Evolutionary conservation across 176 grass and related monocot genomes (phyloP).

Genomic region (Bothriochloa decipiens): DNA sequence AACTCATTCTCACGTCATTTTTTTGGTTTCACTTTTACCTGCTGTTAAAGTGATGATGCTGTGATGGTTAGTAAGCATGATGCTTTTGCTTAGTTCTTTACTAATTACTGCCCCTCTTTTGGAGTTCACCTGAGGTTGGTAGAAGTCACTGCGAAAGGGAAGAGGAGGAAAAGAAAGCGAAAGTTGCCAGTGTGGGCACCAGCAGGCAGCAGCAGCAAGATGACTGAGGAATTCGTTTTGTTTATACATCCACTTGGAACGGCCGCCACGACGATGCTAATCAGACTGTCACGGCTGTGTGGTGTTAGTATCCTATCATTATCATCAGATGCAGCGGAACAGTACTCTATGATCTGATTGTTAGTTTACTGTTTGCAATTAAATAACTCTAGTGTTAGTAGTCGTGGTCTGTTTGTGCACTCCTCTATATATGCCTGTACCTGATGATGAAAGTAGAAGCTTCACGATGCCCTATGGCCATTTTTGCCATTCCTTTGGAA

Average conservation of each 20-base stretch:
- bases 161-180: background rate
- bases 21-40: background rate
- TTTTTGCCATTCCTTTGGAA: no score
- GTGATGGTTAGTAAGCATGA: background rate
- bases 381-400: background rate
- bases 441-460: background rate
- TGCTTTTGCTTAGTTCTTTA: background rate
- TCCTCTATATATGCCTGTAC: background rate
- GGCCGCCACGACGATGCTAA: background rate
- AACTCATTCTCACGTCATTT: background rate
- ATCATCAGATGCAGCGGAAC: background rate
- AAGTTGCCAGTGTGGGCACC: conserved; percentile 37
- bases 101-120: conserved; percentile 33
- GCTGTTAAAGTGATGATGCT: conserved; percentile 1
- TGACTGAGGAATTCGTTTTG: background rate
- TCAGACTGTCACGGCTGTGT: background rate
- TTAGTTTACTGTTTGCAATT: background rate
- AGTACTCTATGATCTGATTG: background rate
- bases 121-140: conserved; percentile 39
- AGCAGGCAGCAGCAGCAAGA: conserved; percentile 3
- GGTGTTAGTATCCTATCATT: background rate
- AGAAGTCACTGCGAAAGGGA: conserved; percentile 5
- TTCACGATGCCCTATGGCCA: background rate
- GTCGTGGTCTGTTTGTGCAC: background rate
- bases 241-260: conserved; percentile 33